These are phyloP conservation scores for Psilocybe sp. DNA, from an alignment of 768 basidiomycete species.

Conservation along the genomic window DNA sequence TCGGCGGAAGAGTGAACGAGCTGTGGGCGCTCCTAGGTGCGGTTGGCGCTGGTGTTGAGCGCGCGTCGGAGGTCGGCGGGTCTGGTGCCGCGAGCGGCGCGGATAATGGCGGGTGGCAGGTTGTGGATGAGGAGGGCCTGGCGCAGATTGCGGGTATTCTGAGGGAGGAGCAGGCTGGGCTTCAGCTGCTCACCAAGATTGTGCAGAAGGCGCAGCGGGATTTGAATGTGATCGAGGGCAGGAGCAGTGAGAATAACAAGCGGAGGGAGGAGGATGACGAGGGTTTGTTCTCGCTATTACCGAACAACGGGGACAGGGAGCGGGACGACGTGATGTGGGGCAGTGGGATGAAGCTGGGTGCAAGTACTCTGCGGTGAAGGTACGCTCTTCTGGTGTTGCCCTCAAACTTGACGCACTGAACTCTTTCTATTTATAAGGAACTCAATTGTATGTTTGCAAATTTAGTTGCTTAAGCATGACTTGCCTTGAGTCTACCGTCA, in stretches of 20 bases:
- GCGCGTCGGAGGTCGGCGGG: conserved; percentile 34
- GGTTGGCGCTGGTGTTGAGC: conserved; percentile 59
- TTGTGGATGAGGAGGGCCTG: conserved; percentile 85
- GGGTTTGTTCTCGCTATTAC: conserved; percentile 4
- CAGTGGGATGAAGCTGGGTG: conserved; percentile 32
- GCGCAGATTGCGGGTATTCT: conserved; percentile 78
- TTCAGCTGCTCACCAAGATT: conserved; percentile 78
- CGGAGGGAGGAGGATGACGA: conserved; percentile 3
- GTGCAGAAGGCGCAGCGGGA: conserved; percentile 63
- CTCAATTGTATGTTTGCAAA: no score
- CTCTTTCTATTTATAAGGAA: no score
- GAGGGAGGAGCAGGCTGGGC: conserved; percentile 72
- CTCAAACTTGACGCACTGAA: not conserved
- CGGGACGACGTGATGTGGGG: conserved; percentile 31
- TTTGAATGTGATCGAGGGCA: conserved; percentile 59
- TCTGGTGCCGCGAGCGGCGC: not conserved
- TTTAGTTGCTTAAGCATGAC: no score
- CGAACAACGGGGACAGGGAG: conserved; percentile 5
- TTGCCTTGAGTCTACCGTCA: no score
- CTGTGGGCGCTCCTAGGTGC: conserved; percentile 84
- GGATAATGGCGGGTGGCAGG: conserved; percentile 61
- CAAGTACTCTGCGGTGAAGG: conserved; percentile 32
- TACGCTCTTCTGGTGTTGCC: conserved; percentile 3
- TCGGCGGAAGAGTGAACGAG: conserved; percentile 75
- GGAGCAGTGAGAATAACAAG: conserved; percentile 7